Evolutionary conservation across 2,329 filamentous ascomycete species (phyloP).

Genomic region (Paraconiothyrium brasiliense): DNA sequence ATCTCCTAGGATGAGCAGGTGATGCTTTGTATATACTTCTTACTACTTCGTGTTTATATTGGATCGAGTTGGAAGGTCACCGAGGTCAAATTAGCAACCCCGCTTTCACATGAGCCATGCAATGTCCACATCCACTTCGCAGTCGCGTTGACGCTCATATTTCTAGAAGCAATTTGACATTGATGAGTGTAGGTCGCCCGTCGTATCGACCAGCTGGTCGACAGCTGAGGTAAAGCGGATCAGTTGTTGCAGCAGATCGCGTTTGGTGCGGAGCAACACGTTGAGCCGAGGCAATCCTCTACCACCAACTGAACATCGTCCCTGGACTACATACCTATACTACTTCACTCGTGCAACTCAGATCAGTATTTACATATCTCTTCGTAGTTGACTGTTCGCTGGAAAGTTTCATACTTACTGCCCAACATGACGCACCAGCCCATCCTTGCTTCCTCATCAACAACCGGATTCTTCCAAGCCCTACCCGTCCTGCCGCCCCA

Average conservation of each 20-base stretch:
- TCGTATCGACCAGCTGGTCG: background rate
- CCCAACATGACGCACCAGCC: background rate
- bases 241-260: background rate
- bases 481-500: constrained; percentile 37
- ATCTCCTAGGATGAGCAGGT: too few relatives aligned
- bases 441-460: constrained; percentile 30
- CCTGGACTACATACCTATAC: background rate
- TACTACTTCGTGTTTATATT: background rate
- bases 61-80: background rate
- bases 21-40: background rate
- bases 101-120: background rate
- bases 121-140: background rate
- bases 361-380: too few relatives aligned
- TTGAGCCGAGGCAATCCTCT: background rate
- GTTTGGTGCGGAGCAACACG: background rate
- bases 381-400: too few relatives aligned
- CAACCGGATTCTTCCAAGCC: constrained; percentile 43
- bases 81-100: background rate
- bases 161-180: too few relatives aligned
- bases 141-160: background rate
- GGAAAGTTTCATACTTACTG: background rate
- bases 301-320: background rate
- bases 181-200: background rate
- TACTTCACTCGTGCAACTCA: too few relatives aligned
- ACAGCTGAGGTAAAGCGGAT: background rate